Evolutionary conservation across 768 basidiomycete species (phyloP).

Genomic region (Kwoniella mangroviensis): DNA sequence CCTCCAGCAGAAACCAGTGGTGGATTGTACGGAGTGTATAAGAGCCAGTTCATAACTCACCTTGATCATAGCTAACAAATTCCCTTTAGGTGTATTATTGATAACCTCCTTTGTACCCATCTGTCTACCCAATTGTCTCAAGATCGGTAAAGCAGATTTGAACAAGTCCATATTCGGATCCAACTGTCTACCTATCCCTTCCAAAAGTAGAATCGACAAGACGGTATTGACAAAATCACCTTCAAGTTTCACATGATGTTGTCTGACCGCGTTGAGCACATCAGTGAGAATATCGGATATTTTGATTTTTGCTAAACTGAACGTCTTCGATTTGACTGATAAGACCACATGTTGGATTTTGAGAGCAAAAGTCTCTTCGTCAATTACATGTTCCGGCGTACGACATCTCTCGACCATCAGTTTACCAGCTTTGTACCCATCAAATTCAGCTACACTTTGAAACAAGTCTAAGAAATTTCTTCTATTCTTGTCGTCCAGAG

Average conservation of each 20-base stretch:
- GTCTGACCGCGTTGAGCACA: constrained; percentile 80
- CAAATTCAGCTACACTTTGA: constrained; percentile 92
- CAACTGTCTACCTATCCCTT: constrained; percentile 92
- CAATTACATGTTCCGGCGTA: constrained; percentile 83
- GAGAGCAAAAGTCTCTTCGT: constrained; percentile 92
- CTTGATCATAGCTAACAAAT: constrained; percentile 86
- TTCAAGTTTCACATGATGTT: constrained; percentile 97
- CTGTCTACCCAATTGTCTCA: constrained; percentile 86
- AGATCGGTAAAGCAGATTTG: constrained; percentile 90
- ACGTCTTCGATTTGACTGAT: constrained; percentile 92
- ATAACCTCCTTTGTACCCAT: constrained; percentile 77
- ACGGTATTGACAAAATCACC: constrained; percentile 98
- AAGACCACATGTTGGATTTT: constrained; percentile 97
- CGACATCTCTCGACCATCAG: constrained; percentile 96
- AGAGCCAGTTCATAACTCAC: constrained; percentile 59
- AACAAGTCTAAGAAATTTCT: constrained; percentile 96
- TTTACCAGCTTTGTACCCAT: constrained; percentile 91
- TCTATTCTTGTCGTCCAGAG: constrained; percentile 78
- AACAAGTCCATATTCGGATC: constrained; percentile 93
- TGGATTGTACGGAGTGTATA: no score
- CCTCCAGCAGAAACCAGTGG: no score
- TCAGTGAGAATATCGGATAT: constrained; percentile 91
- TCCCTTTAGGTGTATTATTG: constrained; percentile 68
- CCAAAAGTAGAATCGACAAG: constrained; percentile 86
- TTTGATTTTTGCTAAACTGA: constrained; percentile 94